Conservation (phyloP, 768 basidiomycete genomes). For the Auriscalpium orientale region DNA sequence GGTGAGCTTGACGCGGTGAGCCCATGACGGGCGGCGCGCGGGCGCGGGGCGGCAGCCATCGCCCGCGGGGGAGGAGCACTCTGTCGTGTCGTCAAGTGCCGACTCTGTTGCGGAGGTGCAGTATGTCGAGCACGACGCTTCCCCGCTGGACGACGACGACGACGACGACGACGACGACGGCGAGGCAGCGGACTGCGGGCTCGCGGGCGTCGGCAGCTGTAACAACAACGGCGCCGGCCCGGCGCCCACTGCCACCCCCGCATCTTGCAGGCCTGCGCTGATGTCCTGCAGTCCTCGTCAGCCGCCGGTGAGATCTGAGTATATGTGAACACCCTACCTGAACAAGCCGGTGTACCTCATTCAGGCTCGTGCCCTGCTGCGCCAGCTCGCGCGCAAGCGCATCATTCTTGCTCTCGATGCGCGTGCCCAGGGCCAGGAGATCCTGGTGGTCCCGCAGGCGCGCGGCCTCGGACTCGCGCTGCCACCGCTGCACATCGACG, state of each 20-base stretch:
- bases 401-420: constrained; percentile 8
- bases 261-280: background rate
- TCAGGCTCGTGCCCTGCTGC: constrained; percentile 11
- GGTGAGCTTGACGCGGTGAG: constrained; percentile 2
- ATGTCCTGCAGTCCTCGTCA: background rate
- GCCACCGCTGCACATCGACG: constrained; percentile 10
- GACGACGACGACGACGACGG: background rate
- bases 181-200: background rate
- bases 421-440: constrained; percentile 4
- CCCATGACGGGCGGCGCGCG: constrained; percentile 4
- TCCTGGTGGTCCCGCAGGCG: constrained; percentile 11
- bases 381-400: constrained; percentile 12
- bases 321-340: constrained; percentile 1
- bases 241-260: background rate
- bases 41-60: background rate
- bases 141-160: no score
- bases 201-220: background rate
- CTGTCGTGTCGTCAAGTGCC: background rate
- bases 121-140: no score
- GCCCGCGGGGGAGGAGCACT: background rate
- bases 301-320: no score
- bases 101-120: no score
- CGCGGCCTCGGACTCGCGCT: constrained; percentile 5
- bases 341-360: constrained; percentile 5
- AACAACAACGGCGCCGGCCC: background rate